Conservation (phyloP, 2,329 filamentous ascomycete species). For the Fusarium pseudocircinatum region DNA sequence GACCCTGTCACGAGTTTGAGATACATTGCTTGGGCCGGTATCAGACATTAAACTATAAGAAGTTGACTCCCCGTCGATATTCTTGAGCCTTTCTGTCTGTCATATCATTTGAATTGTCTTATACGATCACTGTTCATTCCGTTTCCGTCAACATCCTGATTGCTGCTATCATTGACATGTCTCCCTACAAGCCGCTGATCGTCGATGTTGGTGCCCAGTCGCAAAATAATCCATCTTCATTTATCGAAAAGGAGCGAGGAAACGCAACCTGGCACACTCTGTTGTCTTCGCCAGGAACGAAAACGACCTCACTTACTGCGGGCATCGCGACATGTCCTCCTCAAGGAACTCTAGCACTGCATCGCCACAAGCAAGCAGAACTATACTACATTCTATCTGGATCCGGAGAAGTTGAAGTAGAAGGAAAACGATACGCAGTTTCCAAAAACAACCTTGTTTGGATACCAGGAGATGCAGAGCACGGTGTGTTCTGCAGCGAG, state of each 20-base stretch:
- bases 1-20: too few relatives aligned
- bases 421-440: slow-evolving; percentile 22
- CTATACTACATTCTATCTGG: slow-evolving; percentile 41
- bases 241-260: slow-evolving; percentile 17
- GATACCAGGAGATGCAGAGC: slow-evolving; percentile 40
- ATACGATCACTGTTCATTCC: too few relatives aligned
- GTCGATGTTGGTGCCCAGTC: slow-evolving; percentile 3
- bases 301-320: slow-evolving; percentile 13
- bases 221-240: background rate
- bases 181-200: slow-evolving; percentile 14
- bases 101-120: fast-evolving
- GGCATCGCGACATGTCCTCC: slow-evolving; percentile 39
- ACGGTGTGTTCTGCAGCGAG: slow-evolving; percentile 34
- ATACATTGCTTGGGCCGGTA: background rate
- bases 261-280: slow-evolving; percentile 39
- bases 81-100: background rate
- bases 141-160: background rate
- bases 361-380: slow-evolving; percentile 41
- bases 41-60: background rate
- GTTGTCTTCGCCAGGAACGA: slow-evolving; percentile 26
- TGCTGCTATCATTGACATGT: background rate
- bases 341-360: slow-evolving; percentile 34
- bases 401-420: slow-evolving; percentile 35
- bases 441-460: slow-evolving; percentile 31
- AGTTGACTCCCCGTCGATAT: background rate